phyloP scores from a whole-genome alignment of 495 filamentous ascomycete species.

The Cercophora sp. region DNA sequence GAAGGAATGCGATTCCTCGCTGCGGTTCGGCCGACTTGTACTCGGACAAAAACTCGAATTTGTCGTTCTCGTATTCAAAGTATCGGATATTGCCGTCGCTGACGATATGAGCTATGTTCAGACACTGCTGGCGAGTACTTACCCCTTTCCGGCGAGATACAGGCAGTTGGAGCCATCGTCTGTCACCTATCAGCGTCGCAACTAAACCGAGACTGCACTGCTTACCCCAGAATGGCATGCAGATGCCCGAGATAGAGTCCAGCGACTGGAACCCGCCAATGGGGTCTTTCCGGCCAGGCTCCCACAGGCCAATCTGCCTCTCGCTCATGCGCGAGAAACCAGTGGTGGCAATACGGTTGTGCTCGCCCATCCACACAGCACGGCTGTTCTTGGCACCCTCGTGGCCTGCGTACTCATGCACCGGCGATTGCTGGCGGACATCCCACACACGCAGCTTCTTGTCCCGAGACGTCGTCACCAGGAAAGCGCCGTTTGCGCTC shows the following conservation, averaged over 20 bases:
- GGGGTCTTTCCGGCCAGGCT: conserved; percentile 78
- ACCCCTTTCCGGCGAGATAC: conserved; percentile 96
- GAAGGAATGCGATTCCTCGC: conserved; percentile 89
- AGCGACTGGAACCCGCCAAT: conserved; percentile 83
- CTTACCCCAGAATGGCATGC: conserved; percentile 96
- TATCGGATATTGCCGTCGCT: conserved; percentile 99
- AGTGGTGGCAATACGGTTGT: conserved; percentile 89
- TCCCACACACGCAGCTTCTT: conserved; percentile 99
- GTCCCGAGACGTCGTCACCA: conserved; percentile 93
- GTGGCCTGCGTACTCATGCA: conserved; percentile 81
- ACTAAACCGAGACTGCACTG: no score
- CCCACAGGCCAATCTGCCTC: conserved; percentile 92
- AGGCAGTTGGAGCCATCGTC: conserved; percentile 88
- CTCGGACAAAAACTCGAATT: conserved; percentile 92
- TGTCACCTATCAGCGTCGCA: no score
- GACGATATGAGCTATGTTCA: neutral
- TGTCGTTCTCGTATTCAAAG: conserved; percentile 95
- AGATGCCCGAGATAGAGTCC: conserved; percentile 93
- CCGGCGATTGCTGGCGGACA: conserved; percentile 83
- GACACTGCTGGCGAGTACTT: conserved; percentile 30
- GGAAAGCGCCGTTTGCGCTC: conserved; percentile 84
- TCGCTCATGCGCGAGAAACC: conserved; percentile 99
- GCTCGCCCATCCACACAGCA: conserved; percentile 93
- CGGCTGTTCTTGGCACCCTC: conserved; percentile 94
- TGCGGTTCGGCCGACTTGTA: conserved; percentile 95